Base-by-base conservation (phyloP, 768 basidiomycete species). In the Serpula lacrymans region DNA sequence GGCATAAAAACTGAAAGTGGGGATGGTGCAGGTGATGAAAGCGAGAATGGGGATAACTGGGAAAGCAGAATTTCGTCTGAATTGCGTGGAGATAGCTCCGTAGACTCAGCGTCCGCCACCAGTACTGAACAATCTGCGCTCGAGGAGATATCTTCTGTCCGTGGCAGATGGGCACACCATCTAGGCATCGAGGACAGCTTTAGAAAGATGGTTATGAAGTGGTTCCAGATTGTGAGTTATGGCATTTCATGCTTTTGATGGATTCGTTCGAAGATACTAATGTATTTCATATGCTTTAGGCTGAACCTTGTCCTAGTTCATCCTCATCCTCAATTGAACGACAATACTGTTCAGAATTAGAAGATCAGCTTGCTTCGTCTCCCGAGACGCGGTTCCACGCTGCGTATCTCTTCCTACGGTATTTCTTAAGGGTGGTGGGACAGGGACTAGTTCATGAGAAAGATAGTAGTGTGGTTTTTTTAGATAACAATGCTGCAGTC, bases 341-440 rank as follows among this genome's bases (percentile, higher is more conserved):
- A 31, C 4, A 23, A 21, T 11, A 20, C 22, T 27, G 41, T 56
- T 21, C 53, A 26, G 57, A 77, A 39, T 63, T 84, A 20, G 55
- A 63, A 28, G 76, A 82, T 35, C 78, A 84, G 40, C 67, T 86
- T 18, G 54, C 56, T 6, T 69, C 62, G 3, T 80, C 74, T 0
- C 69, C 67, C 0, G 72, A 82, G 43, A 83, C 82, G 12, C 70
- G 80, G 3, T 84, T 83, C 48, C 82, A 84, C 41, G 82, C 82
- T 0, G 75, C 66, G 0, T 73, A 78, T 52, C 57, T 84, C 46
- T 80, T 84, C 47, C 58, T 70, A 17, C 69, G 79, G 14, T 84
- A 79, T 43, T 75, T 80, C 48, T 62, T 67, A 22, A 52, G 70
- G 18, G 56, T 75, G 1, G 60, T 65, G 46, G 35, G 47, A 16